Percentiles rank a stretch among this genome's conserved stretches.
Conservation (phyloP, 2,329 filamentous ascomycete species). For the Alternaria burnsii region DNA sequence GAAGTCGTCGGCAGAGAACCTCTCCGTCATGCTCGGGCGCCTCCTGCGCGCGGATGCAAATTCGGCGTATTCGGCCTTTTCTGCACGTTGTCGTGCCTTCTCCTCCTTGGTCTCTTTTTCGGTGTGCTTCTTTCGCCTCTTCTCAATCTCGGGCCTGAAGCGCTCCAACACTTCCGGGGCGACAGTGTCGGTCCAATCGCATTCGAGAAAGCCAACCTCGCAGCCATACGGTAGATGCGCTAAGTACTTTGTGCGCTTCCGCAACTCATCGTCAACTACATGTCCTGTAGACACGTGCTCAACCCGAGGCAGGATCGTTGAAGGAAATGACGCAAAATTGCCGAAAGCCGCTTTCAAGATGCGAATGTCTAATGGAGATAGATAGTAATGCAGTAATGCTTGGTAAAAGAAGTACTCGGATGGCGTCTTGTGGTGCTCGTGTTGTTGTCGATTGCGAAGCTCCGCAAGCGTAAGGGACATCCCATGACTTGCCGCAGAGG, state of each 20-base stretch:
- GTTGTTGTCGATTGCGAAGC: conserved; percentile 55
- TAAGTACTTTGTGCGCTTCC: conserved; percentile 86
- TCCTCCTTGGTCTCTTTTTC: conserved; percentile 90
- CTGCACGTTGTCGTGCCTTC: conserved; percentile 81
- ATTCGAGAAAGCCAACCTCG: conserved; percentile 89
- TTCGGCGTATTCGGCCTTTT: conserved; percentile 77
- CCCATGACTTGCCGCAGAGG: conserved; percentile 39
- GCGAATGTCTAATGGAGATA: conserved; percentile 89
- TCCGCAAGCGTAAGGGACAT: conserved; percentile 57
- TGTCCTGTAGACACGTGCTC: conserved; percentile 91
- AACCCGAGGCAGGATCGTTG: conserved; percentile 84
- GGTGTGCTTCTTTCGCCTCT: conserved; percentile 75
- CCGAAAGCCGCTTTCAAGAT: conserved; percentile 91
- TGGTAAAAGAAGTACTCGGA: conserved; percentile 86
- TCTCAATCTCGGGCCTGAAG: conserved; percentile 80
- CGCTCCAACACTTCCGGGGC: conserved; percentile 75
- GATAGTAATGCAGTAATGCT: conserved; percentile 84
- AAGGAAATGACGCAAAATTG: conserved; percentile 81
- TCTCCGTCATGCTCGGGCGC: conserved; percentile 62
- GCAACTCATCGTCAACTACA: conserved; percentile 82
- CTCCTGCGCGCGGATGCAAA: conserved; percentile 72
- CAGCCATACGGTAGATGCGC: conserved; percentile 89
- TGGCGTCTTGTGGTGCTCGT: conserved; percentile 56
- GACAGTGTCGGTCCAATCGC: conserved; percentile 93
- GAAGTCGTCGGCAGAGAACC: conserved; percentile 61